A percentile compares a stretch with the other conserved stretches of the same genome.
Conservation (phyloP, 1,284 basidiomycete genomes). For the Cystobasidiaceae sp. region DNA sequence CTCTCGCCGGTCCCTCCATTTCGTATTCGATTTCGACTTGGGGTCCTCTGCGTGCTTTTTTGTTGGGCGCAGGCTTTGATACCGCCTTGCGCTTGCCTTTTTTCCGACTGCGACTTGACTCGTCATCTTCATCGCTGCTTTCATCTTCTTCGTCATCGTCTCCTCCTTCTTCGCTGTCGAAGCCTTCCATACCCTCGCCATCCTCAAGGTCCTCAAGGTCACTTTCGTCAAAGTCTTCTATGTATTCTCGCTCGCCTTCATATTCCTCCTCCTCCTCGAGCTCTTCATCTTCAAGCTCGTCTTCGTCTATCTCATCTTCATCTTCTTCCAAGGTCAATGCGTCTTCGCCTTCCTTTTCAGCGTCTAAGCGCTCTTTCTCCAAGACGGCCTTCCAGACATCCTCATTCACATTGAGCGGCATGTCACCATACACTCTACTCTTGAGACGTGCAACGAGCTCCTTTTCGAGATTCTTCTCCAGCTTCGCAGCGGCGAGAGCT, state of each 20-base stretch:
- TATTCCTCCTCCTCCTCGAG: constrained; percentile 50
- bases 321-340: constrained; percentile 50
- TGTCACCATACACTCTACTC: constrained; percentile 94
- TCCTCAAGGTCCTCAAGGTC: constrained; percentile 59
- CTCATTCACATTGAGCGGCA: constrained; percentile 97
- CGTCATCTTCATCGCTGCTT: constrained; percentile 49
- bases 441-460: constrained; percentile 93
- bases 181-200: constrained; percentile 36
- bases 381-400: constrained; percentile 88
- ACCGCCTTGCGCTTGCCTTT: constrained; percentile 56
- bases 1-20: constrained; percentile 60
- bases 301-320: constrained; percentile 53
- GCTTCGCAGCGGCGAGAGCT: constrained; percentile 85
- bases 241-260: constrained; percentile 33
- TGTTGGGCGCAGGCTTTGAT: constrained; percentile 35
- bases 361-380: constrained; percentile 61
- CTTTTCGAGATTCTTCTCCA: constrained; percentile 92
- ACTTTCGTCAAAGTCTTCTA: constrained; percentile 56
- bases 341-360: constrained; percentile 49
- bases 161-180: constrained; percentile 41
- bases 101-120: constrained; percentile 38
- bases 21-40: constrained; percentile 94
- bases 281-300: constrained; percentile 51
- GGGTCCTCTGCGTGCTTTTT: constrained; percentile 57
- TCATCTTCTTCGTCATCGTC: constrained; percentile 48